These are phyloP conservation scores for Blastobotrys muscicola DNA, from an alignment of 805 yeast species.

Conservation along the genomic window DNA sequence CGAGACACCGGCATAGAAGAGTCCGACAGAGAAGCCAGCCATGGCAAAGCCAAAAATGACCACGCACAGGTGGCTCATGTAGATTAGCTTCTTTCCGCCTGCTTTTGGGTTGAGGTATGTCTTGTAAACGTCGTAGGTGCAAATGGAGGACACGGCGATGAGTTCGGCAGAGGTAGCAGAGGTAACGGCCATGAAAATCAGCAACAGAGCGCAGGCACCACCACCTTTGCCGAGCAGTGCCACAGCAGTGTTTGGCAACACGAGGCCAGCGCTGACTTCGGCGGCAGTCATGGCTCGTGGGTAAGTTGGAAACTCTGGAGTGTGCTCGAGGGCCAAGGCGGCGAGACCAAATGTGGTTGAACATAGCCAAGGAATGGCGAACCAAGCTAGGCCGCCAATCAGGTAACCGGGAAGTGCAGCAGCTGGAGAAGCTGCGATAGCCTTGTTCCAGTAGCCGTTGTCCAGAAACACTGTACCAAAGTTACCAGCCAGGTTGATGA, in stretches of 20 bases:
- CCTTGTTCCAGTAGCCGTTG: conserved; percentile 83
- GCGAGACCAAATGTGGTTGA: conserved; percentile 87
- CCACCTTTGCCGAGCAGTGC: conserved; percentile 84
- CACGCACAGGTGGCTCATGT: conserved; percentile 59
- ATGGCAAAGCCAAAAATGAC: conserved; percentile 49
- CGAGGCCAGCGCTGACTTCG: conserved; percentile 72
- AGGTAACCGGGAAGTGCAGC: conserved; percentile 84
- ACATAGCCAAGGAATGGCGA: conserved; percentile 75
- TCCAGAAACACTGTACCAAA: conserved; percentile 84
- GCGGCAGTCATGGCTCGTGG: conserved; percentile 55
- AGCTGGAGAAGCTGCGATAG: conserved; percentile 75
- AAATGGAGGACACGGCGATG: conserved; percentile 76
- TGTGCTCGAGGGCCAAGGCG: conserved; percentile 59
- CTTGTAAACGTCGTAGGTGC: conserved; percentile 80
- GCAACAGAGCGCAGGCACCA: conserved; percentile 67
- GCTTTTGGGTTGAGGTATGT: conserved; percentile 74
- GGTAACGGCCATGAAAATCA: conserved; percentile 88
- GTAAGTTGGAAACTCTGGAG: conserved; percentile 70
- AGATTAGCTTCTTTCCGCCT: conserved; percentile 59
- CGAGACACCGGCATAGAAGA: conserved; percentile 69
- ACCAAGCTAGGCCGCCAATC: conserved; percentile 85
- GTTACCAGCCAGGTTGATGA: conserved; percentile 80
- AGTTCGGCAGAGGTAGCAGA: conserved; percentile 89
- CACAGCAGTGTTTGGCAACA: conserved; percentile 61
- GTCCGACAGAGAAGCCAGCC: conserved; percentile 79